Evolutionary conservation across 768 basidiomycete species (phyloP).

Genomic region (Kwoniella sp.): DNA sequence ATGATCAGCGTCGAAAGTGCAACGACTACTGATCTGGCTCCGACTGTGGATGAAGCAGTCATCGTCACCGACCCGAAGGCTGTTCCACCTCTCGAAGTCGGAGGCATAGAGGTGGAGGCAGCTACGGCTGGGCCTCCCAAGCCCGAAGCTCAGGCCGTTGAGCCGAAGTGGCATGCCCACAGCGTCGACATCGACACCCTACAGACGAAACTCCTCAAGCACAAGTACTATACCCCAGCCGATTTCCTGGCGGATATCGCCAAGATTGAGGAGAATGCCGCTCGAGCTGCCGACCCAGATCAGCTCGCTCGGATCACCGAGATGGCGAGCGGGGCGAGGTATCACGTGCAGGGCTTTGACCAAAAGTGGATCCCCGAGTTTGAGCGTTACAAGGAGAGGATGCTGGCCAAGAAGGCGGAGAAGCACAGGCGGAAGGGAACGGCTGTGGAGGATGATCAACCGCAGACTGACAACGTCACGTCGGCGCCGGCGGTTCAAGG

Average conservation of each 20-base stretch:
- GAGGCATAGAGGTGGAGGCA: too few relatives aligned
- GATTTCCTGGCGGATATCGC: slow-evolving; percentile 70
- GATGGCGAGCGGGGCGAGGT: slow-evolving; percentile 72
- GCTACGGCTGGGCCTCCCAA: background rate
- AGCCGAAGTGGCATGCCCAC: slow-evolving; percentile 51
- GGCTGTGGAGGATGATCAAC: background rate
- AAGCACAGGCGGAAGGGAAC: slow-evolving; percentile 37
- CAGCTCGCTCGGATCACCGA: slow-evolving; percentile 75
- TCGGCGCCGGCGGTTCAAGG: background rate
- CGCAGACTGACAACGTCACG: background rate
- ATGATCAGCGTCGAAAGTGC: too few relatives aligned
- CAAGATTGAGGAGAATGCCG: slow-evolving; percentile 55
- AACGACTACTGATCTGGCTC: too few relatives aligned
- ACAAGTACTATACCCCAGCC: slow-evolving; percentile 77
- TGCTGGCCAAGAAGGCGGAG: slow-evolving; percentile 57
- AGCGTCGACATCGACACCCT: slow-evolving; percentile 91
- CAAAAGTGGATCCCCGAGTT: slow-evolving; percentile 70
- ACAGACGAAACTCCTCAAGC: slow-evolving; percentile 76
- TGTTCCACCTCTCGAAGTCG: too few relatives aligned
- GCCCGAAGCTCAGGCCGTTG: background rate
- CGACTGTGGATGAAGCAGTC: too few relatives aligned
- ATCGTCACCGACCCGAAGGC: background rate
- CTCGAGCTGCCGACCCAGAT: slow-evolving; percentile 68
- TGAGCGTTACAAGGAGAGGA: slow-evolving; percentile 70
- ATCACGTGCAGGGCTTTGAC: slow-evolving; percentile 53